Conservation (phyloP, 345 rosid genomes). For the Populus davidiana region DNA sequence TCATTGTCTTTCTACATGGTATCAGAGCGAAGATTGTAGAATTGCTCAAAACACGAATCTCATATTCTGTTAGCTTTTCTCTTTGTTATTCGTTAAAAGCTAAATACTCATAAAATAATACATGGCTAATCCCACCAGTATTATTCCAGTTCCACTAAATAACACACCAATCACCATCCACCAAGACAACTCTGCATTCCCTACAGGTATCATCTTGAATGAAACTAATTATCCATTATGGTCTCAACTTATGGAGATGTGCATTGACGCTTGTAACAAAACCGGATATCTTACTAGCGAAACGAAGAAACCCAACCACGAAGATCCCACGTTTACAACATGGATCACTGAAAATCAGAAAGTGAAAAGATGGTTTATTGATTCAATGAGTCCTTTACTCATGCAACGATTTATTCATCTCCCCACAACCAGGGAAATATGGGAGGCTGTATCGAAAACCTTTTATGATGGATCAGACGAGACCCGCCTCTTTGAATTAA, state of each 20-base stretch:
- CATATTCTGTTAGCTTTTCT: too few species aligned
- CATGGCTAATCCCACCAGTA: too few species aligned
- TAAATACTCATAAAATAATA: too few species aligned
- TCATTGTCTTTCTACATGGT: too few species aligned
- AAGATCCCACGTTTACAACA: neutral
- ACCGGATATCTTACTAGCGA: neutral
- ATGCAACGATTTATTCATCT: neutral
- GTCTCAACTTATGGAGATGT: neutral
- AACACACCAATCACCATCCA: too few species aligned
- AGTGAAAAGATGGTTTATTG: neutral
- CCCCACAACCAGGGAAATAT: neutral
- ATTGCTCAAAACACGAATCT: too few species aligned
- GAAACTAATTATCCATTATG: neutral
- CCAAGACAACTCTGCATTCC: too few species aligned
- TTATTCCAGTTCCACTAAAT: too few species aligned
- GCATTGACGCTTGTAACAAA: neutral
- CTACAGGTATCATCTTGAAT: neutral
- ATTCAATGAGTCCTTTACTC: neutral
- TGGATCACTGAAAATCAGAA: neutral
- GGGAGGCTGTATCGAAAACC: neutral
- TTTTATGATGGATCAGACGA: neutral
- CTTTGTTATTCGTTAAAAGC: too few species aligned
- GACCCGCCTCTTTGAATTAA: neutral
- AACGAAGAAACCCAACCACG: neutral
- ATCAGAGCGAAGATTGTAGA: too few species aligned